A percentile compares a stretch with the other conserved stretches of the same genome.
Conservation (phyloP, 192 early-diverging fungal genomes). For the Kickxella alabastrina region DNA sequence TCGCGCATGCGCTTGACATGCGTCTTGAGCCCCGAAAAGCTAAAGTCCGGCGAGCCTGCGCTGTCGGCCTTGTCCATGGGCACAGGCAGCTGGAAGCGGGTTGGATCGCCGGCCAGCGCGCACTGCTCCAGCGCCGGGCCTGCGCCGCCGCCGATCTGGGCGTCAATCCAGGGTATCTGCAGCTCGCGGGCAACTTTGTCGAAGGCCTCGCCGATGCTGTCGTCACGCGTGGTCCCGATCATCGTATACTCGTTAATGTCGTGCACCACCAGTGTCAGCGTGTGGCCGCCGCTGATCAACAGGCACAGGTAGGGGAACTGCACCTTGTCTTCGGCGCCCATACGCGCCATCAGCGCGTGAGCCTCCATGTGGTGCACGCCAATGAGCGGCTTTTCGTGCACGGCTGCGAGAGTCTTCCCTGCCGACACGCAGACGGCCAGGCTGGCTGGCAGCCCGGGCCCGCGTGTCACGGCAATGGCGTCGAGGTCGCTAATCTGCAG, state of each 20-base stretch:
- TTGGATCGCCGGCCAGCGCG: conserved; percentile 54
- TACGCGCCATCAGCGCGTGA: conserved; percentile 71
- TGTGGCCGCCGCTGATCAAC: conserved; percentile 76
- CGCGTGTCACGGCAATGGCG: conserved; percentile 70
- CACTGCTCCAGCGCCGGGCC: conserved; percentile 66
- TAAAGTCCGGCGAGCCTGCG: conserved; percentile 56
- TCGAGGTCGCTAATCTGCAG: conserved; percentile 58
- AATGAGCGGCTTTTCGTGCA: conserved; percentile 59
- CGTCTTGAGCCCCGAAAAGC: conserved; percentile 74
- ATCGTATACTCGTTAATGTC: conserved; percentile 58
- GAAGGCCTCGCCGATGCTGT: conserved; percentile 75
- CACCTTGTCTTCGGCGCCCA: conserved; percentile 30
- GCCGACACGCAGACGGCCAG: conserved; percentile 68
- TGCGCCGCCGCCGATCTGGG: conserved; percentile 61
- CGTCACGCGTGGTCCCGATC: conserved; percentile 67
- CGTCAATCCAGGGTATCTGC: conserved; percentile 58
- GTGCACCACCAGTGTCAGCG: conserved; percentile 57
- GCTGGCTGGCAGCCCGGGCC: conserved; percentile 68
- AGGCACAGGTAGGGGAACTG: conserved; percentile 68
- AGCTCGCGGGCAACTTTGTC: conserved; percentile 74
- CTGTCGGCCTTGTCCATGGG: conserved; percentile 61
- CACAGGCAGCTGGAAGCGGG: conserved; percentile 48
- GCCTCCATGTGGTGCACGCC: conserved; percentile 87
- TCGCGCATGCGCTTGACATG: conserved; percentile 54
- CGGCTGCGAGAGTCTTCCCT: conserved; percentile 69